Evolutionary conservation across 2,329 filamentous ascomycete genomes (phyloP).

Genomic region (Aspergillus terreus): DNA sequence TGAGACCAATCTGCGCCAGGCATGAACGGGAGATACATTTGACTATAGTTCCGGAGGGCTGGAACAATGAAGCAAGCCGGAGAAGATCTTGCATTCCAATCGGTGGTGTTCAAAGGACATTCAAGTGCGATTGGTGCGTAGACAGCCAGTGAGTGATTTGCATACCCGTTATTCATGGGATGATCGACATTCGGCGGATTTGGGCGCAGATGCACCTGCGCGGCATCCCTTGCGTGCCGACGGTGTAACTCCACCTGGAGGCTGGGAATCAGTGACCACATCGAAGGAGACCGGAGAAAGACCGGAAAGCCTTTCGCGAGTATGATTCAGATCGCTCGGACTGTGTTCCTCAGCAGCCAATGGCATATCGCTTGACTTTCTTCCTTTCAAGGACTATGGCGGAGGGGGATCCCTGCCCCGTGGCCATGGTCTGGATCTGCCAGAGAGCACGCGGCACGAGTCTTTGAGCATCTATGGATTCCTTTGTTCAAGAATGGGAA

Average conservation of each 20-base stretch:
- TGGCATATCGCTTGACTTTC: background rate
- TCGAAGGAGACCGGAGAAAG: background rate
- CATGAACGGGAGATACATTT: too few species aligned
- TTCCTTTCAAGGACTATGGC: background rate
- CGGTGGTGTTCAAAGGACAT: background rate
- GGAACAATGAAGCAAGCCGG: too few species aligned
- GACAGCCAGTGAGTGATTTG: conserved; percentile 1
- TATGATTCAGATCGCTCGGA: background rate
- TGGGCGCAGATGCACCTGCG: conserved; percentile 4
- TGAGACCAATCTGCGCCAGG: too few species aligned
- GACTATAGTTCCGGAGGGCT: too few species aligned
- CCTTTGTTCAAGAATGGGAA: background rate
- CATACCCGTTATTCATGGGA: conserved; percentile 1
- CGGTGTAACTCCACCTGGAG: background rate
- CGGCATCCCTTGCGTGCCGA: background rate
- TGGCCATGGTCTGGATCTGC: background rate
- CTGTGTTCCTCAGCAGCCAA: background rate
- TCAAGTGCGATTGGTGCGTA: conserved; percentile 1
- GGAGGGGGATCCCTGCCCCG: background rate
- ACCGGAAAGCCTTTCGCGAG: background rate
- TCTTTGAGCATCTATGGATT: background rate
- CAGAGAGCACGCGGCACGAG: background rate
- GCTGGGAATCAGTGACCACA: background rate
- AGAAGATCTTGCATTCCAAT: too few species aligned
- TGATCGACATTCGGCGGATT: conserved; percentile 6